A percentile compares a stretch with the other conserved stretches of the same genome.
Conservation (phyloP, 2,329 filamentous ascomycete genomes). For the Amesomyces nigricolor region DNA sequence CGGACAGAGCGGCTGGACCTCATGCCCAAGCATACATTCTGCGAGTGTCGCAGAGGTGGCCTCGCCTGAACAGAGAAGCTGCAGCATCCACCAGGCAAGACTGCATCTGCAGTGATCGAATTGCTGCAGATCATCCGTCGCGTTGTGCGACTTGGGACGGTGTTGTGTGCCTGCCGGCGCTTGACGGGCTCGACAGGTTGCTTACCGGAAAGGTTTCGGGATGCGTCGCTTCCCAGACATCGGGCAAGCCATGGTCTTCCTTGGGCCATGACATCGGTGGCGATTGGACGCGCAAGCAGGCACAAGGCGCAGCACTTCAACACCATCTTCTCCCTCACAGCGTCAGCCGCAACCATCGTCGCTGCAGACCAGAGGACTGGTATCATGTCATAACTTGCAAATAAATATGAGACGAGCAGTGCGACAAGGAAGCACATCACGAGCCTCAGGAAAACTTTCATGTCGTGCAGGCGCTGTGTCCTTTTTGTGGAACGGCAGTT, state of each 20-base stretch:
- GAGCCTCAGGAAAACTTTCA: too few species aligned
- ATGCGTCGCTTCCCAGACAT: neutral
- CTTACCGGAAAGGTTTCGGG: neutral
- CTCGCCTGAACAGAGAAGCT: too few species aligned
- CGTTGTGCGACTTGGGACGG: neutral
- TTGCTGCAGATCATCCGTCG: too few species aligned
- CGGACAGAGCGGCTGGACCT: too few species aligned
- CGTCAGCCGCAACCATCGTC: too few species aligned
- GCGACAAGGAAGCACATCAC: neutral
- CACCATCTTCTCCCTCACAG: too few species aligned
- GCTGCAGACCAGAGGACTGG: neutral
- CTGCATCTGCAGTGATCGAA: too few species aligned
- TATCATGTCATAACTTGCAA: neutral
- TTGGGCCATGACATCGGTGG: neutral
- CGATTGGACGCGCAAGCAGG: constrained; percentile 4
- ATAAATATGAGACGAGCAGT: neutral
- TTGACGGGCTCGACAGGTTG: too few species aligned
- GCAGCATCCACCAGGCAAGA: too few species aligned
- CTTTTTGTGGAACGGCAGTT: neutral
- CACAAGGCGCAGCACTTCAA: neutral
- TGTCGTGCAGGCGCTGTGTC: too few species aligned
- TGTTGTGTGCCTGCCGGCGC: neutral
- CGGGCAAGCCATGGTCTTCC: neutral
- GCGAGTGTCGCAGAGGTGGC: too few species aligned
- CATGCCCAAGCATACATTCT: too few species aligned